Conservation (phyloP, 352 stramenopile species). For the Peronospora destructor region DNA sequence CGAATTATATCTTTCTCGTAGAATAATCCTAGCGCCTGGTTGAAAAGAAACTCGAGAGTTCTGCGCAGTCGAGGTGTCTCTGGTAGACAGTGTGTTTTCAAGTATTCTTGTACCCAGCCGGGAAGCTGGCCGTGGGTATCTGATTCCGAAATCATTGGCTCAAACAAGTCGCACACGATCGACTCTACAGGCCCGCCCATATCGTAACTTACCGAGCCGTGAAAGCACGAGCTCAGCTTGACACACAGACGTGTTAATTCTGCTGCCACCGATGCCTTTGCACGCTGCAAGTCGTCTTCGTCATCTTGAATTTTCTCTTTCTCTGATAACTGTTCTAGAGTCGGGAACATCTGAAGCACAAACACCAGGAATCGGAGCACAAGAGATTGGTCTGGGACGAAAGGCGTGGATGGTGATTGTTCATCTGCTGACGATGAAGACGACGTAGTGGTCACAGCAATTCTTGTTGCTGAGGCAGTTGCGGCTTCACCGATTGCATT, state of each 20-base stretch:
- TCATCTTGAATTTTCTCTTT: conserved; percentile 68
- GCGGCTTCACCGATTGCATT: conserved; percentile 39
- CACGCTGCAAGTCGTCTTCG: conserved; percentile 45
- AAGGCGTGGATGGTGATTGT: conserved; percentile 10
- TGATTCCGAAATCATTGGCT: conserved; percentile 18
- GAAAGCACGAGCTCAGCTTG: conserved; percentile 38
- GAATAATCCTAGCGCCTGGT: conserved; percentile 40
- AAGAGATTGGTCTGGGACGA: conserved; percentile 36
- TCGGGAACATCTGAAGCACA: conserved; percentile 49
- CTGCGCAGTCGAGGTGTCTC: conserved; percentile 10
- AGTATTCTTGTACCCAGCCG: conserved; percentile 48
- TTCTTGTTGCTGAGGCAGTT: conserved; percentile 26
- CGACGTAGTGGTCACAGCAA: conserved; percentile 22
- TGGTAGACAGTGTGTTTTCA: conserved; percentile 40
- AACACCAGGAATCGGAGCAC: conserved; percentile 58
- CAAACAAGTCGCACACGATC: conserved; percentile 28
- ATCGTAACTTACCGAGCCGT: conserved; percentile 11
- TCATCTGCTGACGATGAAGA: conserved; percentile 3
- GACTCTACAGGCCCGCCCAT: conserved; percentile 14
- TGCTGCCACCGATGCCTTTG: conserved; percentile 38
- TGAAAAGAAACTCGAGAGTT: conserved; percentile 37
- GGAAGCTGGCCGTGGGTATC: conserved; percentile 22
- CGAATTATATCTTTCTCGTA: conserved; percentile 43
- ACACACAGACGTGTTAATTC: conserved; percentile 51
- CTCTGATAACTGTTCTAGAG: conserved; percentile 41